phyloP scores from a whole-genome alignment of 148 eudicot genomes.

The Rhododendron kiyosumense region DNA sequence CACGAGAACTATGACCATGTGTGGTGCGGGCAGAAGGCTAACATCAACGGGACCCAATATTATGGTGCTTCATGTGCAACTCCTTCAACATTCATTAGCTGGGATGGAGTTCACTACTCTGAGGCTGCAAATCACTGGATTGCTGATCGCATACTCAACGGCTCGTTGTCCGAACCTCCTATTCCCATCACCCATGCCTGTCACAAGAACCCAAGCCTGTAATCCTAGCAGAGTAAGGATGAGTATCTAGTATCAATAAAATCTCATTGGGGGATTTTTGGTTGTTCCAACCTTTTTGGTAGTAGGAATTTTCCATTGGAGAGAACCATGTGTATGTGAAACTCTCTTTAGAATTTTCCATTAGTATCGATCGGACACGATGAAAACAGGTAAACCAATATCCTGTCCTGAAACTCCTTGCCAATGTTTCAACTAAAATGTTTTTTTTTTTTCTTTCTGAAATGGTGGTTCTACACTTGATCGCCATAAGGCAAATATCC shows the following conservation, averaged over 20 bases:
- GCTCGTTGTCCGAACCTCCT: slow-evolving; percentile 64
- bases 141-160: slow-evolving; percentile 48
- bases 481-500: background rate
- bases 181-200: slow-evolving; percentile 51
- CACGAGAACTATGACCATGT: slow-evolving; percentile 48
- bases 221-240: background rate
- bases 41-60: slow-evolving; percentile 46
- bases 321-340: no score
- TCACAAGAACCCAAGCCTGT: slow-evolving; percentile 15
- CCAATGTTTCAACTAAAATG: no score
- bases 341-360: no score
- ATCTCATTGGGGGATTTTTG: background rate
- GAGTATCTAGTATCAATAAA: background rate
- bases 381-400: no score
- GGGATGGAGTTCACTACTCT: slow-evolving; percentile 83
- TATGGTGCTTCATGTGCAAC: slow-evolving; percentile 48
- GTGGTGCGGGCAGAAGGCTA: slow-evolving; percentile 55
- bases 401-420: no score
- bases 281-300: background rate
- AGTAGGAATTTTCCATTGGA: background rate
- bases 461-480: background rate
- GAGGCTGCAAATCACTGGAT: slow-evolving; percentile 76
- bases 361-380: no score
- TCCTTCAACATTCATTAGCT: slow-evolving; percentile 50
- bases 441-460: no score